Conservation (phyloP, 2,329 filamentous ascomycete species). For the Trichoderma guizhouense region DNA sequence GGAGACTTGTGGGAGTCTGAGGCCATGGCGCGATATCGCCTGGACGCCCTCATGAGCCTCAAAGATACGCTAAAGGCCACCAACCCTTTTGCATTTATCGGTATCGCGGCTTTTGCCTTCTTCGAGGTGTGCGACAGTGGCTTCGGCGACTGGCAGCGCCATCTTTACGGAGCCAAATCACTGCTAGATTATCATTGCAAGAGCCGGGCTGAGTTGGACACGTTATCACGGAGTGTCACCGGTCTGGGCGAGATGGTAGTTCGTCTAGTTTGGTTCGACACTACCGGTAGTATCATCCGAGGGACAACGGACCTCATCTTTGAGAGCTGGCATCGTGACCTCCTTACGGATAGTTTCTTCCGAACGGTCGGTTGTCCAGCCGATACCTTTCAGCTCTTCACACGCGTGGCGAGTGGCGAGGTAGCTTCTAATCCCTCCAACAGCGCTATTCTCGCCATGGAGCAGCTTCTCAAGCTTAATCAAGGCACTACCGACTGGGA, state of each 20-base stretch:
- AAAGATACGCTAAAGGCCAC: constrained; percentile 38
- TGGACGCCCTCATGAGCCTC: constrained; percentile 36
- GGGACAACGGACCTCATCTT: constrained; percentile 32
- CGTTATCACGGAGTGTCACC: constrained; percentile 31
- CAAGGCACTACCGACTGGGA: constrained; percentile 23
- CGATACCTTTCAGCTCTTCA: constrained; percentile 37
- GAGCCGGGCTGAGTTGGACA: constrained; percentile 32
- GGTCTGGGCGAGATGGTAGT: constrained; percentile 38
- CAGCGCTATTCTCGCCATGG: constrained; percentile 27
- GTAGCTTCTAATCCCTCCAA: constrained; percentile 16
- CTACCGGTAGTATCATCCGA: constrained; percentile 29
- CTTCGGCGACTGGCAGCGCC: constrained; percentile 39
- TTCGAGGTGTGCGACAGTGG: constrained; percentile 42
- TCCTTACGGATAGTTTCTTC: constrained; percentile 34
- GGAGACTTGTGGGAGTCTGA: constrained; percentile 19
- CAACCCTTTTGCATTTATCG: constrained; percentile 41
- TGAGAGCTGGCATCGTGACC: constrained; percentile 39
- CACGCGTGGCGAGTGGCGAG: constrained; percentile 30
- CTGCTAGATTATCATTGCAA: constrained; percentile 40
- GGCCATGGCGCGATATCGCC: constrained; percentile 24
- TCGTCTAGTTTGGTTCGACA: constrained; percentile 41
- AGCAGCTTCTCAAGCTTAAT: constrained; percentile 25
- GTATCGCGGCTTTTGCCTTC: constrained; percentile 43
- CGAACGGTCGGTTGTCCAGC: constrained; percentile 36
- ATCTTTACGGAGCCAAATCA: constrained; percentile 39